A percentile compares a stretch with the other conserved stretches of the same genome.
Evolutionary conservation across 495 filamentous ascomycete species (phyloP).

Genomic region (Lasiosphaeris hirsuta): DNA sequence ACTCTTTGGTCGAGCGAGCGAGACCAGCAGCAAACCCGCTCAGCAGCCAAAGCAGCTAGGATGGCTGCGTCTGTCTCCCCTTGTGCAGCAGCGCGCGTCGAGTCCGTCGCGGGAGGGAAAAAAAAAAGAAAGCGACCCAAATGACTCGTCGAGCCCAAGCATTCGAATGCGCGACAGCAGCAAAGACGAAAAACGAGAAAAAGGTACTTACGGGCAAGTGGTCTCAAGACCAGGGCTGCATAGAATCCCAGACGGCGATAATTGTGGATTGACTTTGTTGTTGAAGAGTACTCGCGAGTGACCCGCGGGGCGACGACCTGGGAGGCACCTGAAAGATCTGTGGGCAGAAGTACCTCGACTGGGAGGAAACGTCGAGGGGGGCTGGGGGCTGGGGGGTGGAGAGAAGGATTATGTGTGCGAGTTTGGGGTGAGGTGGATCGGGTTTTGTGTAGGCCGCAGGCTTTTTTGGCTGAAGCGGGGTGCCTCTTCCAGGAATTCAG

Average conservation of each 20-base stretch:
- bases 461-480: conserved; percentile 19
- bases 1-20: background rate
- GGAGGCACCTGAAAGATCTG: conserved; percentile 24
- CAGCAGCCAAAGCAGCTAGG: conserved; percentile 10
- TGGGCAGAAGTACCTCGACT: conserved; percentile 28
- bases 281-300: conserved; percentile 26
- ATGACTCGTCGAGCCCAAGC: background rate
- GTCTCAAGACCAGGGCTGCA: conserved; percentile 18
- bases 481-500: background rate
- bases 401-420: conserved; percentile 21
- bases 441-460: conserved; percentile 18
- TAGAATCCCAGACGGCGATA: conserved; percentile 21
- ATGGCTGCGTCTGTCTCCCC: conserved; percentile 4
- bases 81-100: conserved; percentile 16
- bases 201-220: conserved; percentile 27
- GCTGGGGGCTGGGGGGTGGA: conserved; percentile 20
- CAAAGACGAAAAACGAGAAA: conserved; percentile 5
- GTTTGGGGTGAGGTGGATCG: conserved; percentile 20
- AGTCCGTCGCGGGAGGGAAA: conserved; percentile 9
- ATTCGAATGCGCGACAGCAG: background rate
- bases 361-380: conserved; percentile 15
- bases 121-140: background rate
- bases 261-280: conserved; percentile 23
- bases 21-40: conserved; percentile 3
- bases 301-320: conserved; percentile 25